A percentile compares a stretch with the other conserved stretches of the same genome.
Evolutionary conservation across 2,329 filamentous ascomycete species (phyloP).

Genomic region (Colletotrichum neosansevieriae): DNA sequence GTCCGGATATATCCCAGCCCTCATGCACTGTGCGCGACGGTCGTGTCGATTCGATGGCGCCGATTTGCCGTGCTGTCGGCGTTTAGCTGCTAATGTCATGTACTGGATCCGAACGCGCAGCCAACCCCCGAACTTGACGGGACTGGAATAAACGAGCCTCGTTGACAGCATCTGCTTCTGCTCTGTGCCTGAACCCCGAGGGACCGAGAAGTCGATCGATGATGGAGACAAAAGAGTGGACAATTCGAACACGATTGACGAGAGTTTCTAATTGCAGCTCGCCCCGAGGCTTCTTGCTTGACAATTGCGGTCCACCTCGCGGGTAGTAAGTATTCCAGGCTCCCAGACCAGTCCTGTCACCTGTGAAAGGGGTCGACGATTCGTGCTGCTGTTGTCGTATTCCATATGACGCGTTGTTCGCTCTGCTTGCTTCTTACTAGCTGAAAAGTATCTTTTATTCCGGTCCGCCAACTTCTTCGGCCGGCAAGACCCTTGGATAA

Average conservation of each 20-base stretch:
- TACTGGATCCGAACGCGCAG: slow-evolving; percentile 1
- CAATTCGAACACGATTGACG: slow-evolving; percentile 4
- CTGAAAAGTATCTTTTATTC: too few species aligned
- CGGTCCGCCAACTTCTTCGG: background rate
- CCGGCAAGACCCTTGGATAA: background rate
- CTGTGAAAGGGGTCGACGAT: background rate
- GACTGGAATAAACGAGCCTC: background rate
- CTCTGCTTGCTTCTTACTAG: slow-evolving; percentile 5
- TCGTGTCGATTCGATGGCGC: slow-evolving; percentile 19
- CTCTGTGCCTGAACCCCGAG: background rate
- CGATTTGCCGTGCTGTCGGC: slow-evolving; percentile 16
- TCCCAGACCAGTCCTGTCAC: background rate
- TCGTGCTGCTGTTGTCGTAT: slow-evolving; percentile 12
- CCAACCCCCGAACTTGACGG: background rate
- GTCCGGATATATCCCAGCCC: background rate
- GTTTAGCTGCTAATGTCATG: slow-evolving; percentile 11
- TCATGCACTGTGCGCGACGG: slow-evolving; percentile 25
- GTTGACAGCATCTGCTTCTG: background rate
- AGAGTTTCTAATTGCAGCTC: slow-evolving; percentile 27
- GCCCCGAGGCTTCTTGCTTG: slow-evolving; percentile 13
- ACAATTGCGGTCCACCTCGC: slow-evolving; percentile 17
- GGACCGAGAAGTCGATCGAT: slow-evolving; percentile 6
- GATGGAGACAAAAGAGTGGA: slow-evolving; percentile 14
- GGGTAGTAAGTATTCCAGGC: slow-evolving; percentile 12
- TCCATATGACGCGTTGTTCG: slow-evolving; percentile 13